Evolutionary conservation across 129 eudicot genomes (phyloP), one percentile per base, ranked within the genome.

Genomic region (Oenanthe sinensis): DNA sequence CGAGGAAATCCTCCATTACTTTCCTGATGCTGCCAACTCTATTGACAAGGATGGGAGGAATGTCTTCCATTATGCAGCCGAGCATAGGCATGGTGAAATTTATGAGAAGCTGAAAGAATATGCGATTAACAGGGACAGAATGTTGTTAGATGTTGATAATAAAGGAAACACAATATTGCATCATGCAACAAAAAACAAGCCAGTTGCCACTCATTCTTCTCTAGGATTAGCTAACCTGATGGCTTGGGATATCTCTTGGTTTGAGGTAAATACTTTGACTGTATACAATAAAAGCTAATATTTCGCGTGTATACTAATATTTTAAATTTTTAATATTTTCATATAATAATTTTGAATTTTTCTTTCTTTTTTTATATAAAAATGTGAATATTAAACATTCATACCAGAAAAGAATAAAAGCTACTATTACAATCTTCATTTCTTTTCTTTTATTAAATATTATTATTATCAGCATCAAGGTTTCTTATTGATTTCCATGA

Each of bases 21-120:
- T 50, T n/a, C 79, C 79, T 76, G 70, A 76, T 76, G 79, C 79
- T 76, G 79, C 71, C 26, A 76, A 37, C 63, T 76, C 79, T 39
- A 30, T 76, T 39, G 71, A 39, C 20, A 65, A 15, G 79, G 44
- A 76, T 37, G 79, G 79, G 55, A 76, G 20, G 50, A 76, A 76
- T 26, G 63, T 55, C 42, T 24, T 76, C 30, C 79, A 76, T 43
- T 49, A 11, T 36, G 79, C 79, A 30, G 71, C 45, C 2, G 42
- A 65, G 42, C 71, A 65, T 65, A 65, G 71, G 20, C 3, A 39
- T 30, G 36, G 42, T 28, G 20, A 54, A 4, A 60, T 76, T 42
- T 76, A 76, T 10, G n/a, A 55, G 79, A 37, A 16, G 47, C 63
- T 49, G 43, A 76, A 49, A 24, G 16, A 37, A 26, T 49, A 39